Evolutionary conservation across 2,329 filamentous ascomycete species (phyloP), one percentile per base, ranked within the genome.

Genomic region (Cyphellophora europaea): DNA sequence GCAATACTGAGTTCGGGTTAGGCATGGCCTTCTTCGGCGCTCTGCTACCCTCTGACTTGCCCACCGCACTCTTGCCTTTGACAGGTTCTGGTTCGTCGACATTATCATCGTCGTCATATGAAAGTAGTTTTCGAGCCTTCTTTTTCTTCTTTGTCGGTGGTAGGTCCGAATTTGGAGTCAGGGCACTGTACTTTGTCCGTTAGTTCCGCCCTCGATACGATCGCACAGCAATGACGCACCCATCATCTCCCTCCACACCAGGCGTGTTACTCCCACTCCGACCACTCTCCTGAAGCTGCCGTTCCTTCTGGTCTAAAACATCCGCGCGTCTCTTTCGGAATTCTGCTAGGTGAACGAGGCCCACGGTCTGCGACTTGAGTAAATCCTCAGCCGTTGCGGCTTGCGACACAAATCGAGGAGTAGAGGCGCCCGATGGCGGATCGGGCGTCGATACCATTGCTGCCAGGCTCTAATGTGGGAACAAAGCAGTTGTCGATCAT

Each of bases 241-340:
- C 69, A 57, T 77, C 74, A 47, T 62, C 64, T 29, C 63, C 58
- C 27, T 59, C 65, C 19, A 65, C 61, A 36, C 71, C 66, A 35
- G 69, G 71, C 35, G 54, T 62, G 44, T 58, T 55, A 40, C 63
- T 50, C 41, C 61, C 55, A 2, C 61, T 60, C 8, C 72, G 53
- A 16, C 72, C 66, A 27, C 67, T 71, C 47, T 84, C 81, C 52
- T 79, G 77, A 10, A 76, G 79, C 52, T 91, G 85, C 51, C 82
- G 76, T 53, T 91, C 85, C 53, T 91, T 89, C 54, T 85, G 79
- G 58, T 95, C 89, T 31, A 94, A 67, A n/a, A 88, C 85, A 60
- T 95, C 86, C 49, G 87, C 88, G 59, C 89, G 85, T 40, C 91
- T 79, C 65, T 98, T 96, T 59, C 89, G 86, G 59, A 93, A 96